A percentile compares a stretch with the other conserved stretches of the same genome.
Conservation (phyloP, 139 green algal genomes). For the Zygnema circumcarinatum region DNA sequence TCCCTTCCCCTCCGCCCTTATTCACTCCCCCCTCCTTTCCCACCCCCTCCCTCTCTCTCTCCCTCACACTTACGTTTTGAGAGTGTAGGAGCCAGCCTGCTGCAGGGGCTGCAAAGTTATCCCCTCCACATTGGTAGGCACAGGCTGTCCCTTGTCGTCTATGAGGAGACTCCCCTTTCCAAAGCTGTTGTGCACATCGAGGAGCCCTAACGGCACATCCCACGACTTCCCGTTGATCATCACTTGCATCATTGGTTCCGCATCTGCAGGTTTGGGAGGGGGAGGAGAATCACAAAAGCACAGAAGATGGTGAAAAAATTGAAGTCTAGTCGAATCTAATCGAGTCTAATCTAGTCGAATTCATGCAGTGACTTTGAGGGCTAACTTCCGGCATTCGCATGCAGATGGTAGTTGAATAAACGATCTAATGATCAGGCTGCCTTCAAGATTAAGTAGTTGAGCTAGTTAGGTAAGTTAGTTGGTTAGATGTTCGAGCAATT, state of each 20-base stretch:
- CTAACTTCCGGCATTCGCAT: too few species aligned
- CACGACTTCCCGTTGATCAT: slow-evolving; percentile 47
- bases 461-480: too few species aligned
- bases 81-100: slow-evolving; percentile 15
- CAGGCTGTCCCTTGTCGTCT: neutral
- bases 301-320: neutral
- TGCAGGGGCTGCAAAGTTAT: too few species aligned
- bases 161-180: slow-evolving; percentile 16
- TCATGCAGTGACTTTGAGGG: too few species aligned
- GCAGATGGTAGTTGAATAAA: too few species aligned
- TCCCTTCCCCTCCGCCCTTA: neutral
- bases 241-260: slow-evolving; percentile 43
- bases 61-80: slow-evolving; percentile 23
- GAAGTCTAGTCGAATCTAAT: too few species aligned
- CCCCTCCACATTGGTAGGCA: slow-evolving; percentile 24
- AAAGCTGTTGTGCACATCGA: slow-evolving; percentile 47
- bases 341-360: too few species aligned
- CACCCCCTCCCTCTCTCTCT: neutral
- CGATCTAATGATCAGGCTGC: too few species aligned
- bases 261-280: neutral
- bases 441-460: too few species aligned
- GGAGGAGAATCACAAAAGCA: neutral
- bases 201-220: slow-evolving; percentile 38
- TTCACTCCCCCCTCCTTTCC: neutral
- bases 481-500: too few species aligned